These are phyloP conservation scores for Fraxinus sp. DNA, from an alignment of 305 asterid species.

Conservation along the genomic window DNA sequence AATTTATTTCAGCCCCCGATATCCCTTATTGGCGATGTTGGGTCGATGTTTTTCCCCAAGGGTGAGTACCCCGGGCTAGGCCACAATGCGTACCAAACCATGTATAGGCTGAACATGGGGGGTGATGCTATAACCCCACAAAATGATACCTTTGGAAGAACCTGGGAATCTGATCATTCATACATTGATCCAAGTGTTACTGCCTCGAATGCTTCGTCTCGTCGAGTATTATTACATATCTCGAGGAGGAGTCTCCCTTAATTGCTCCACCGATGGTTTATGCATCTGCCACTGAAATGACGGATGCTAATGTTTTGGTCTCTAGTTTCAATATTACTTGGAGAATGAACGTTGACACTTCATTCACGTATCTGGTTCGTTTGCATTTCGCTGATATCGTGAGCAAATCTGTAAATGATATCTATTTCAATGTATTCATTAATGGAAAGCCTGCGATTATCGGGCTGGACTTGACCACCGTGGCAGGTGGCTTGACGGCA, in stretches of 20 bases:
- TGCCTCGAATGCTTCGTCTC: conserved; percentile 38
- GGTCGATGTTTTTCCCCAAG: conserved; percentile 58
- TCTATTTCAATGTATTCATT: conserved; percentile 78
- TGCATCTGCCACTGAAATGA: conserved; percentile 75
- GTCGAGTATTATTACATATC: conserved; percentile 57
- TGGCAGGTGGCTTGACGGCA: conserved; percentile 48
- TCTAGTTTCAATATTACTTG: conserved; percentile 75
- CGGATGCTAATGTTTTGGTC: conserved; percentile 46
- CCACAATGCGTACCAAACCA: conserved; percentile 44
- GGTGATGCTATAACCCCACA: conserved; percentile 53
- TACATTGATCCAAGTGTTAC: conserved; percentile 52
- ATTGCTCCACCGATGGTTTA: conserved; percentile 81
- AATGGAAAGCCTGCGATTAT: conserved; percentile 61
- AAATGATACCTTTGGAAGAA: conserved; percentile 68
- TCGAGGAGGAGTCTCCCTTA: conserved; percentile 70
- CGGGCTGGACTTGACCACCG: conserved; percentile 62
- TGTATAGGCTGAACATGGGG: conserved; percentile 70
- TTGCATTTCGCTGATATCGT: conserved; percentile 83
- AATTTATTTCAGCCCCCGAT: conserved; percentile 82
- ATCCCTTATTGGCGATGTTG: conserved; percentile 47
- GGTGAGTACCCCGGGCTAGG: conserved; percentile 48
- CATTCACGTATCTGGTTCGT: conserved; percentile 70
- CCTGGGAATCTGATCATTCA: conserved; percentile 55
- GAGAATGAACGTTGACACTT: conserved; percentile 53
- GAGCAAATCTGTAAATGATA: conserved; percentile 69